Base-by-base conservation (phyloP, 2,329 filamentous ascomycete genomes). In the Sclerotiophoma versabilis region DNA sequence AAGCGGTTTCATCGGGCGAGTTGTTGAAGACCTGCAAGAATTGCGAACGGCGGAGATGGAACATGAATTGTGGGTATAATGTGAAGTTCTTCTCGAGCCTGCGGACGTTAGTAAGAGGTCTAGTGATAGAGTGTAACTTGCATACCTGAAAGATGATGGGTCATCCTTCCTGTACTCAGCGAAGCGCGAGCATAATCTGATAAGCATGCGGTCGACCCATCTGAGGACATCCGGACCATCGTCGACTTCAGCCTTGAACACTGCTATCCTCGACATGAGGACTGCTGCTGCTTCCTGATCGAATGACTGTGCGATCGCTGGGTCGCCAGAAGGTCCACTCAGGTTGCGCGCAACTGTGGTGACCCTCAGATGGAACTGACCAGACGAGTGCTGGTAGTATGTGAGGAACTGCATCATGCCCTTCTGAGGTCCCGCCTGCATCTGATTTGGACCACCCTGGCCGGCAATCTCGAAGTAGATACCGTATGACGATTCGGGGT, bases 1-100 rank as follows among this genome's bases (percentile, higher is more conserved):
- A 99, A n/a, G 95, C 95, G 20, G 95, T 99, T 78, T 99, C 95
- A 68, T 99, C 95, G 7, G 95, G 95, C 0, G 93, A 98, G 77
- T 98, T 99, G 82, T 99, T 99, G 85, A 99, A 99, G 52, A 99
- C 93, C 73, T 99, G 95, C 62, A 99, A 78, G 81, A 99, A 99
- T 76, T 98, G 95, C 77, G 92, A 96, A 76, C 95, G 87, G 66
- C 95, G 90, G 57, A 99, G 84, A 76, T 99, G 95, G 83, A 99
- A 99, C 95, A 99, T 99, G 79, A 99, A 99, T 75, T 99, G 95
- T 22, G 95, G 95, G 72, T 99, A 99, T 14, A 99, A 84, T 0
- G 93, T 98, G 73, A 99, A 99, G 81, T 99, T 99, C 86, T 97
- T 97, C 77, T 99, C 95, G 30, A 77, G 73, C 43, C 74, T 74